A percentile compares a stretch with the other conserved stretches of the same genome.
Evolutionary conservation across 2,329 filamentous ascomycete genomes (phyloP).

Genomic region (Tolypocladium guangdongense): DNA sequence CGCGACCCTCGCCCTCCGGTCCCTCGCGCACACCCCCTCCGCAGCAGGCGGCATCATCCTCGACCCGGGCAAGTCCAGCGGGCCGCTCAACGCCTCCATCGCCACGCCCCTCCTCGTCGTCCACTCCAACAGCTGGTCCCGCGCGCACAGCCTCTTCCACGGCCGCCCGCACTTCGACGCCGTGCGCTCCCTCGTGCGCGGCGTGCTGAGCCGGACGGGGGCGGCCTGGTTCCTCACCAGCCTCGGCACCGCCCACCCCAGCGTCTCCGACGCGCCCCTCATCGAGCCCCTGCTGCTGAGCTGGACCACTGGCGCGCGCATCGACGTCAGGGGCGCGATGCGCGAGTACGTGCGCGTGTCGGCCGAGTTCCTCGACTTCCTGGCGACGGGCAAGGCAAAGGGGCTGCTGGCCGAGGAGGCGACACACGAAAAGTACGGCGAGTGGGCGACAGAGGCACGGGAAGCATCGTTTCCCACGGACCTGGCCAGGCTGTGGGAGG

Average conservation of each 20-base stretch:
- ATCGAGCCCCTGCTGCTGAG: conserved; percentile 50
- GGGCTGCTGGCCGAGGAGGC: conserved; percentile 40
- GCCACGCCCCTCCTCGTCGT: conserved; percentile 48
- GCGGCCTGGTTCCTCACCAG: conserved; percentile 44
- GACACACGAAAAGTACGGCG: conserved; percentile 28
- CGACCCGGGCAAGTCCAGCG: conserved; percentile 55
- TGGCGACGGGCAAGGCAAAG: conserved; percentile 27
- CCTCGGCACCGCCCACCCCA: conserved; percentile 47
- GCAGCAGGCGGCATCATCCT: conserved; percentile 49
- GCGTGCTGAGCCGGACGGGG: conserved; percentile 30
- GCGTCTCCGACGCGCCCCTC: conserved; percentile 55
- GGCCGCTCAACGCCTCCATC: conserved; percentile 48
- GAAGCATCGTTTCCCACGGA: conserved; percentile 18
- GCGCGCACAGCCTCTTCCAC: conserved; percentile 44
- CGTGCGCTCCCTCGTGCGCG: conserved; percentile 43
- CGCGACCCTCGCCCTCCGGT: conserved; percentile 51
- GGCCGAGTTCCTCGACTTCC: conserved; percentile 43
- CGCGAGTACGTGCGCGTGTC: conserved; percentile 49
- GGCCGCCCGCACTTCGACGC: conserved; percentile 54
- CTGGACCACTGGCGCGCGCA: conserved; percentile 48
- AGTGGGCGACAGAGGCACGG: conserved; percentile 27
- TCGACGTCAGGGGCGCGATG: conserved; percentile 45
- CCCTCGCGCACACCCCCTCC: conserved; percentile 34
- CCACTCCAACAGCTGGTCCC: conserved; percentile 56
- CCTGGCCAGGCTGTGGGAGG: conserved; percentile 28